These are phyloP conservation scores for Mycena citricolor DNA, from an alignment of 1,284 basidiomycete genomes.

Conservation along the genomic window DNA sequence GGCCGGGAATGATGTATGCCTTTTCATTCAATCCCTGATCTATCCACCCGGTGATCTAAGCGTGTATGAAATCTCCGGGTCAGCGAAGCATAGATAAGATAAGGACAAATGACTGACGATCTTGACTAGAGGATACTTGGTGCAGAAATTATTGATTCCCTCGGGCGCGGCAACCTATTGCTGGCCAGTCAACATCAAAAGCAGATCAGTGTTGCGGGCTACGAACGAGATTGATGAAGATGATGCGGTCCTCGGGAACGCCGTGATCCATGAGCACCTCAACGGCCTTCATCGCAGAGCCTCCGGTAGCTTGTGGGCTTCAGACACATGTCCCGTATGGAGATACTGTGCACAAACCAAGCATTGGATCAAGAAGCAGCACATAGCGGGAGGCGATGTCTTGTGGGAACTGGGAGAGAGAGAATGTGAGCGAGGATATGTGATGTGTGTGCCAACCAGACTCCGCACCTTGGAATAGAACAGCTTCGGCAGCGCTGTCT, in stretches of 20 bases:
- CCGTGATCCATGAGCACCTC: conserved; percentile 91
- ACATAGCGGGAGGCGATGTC: conserved; percentile 93
- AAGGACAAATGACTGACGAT: conserved; percentile 56
- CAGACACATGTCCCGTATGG: background rate
- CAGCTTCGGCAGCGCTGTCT: conserved; percentile 86
- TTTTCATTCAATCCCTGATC: conserved; percentile 92
- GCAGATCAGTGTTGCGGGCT: too few relatives aligned
- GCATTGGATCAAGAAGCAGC: conserved; percentile 95
- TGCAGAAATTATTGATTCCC: conserved; percentile 83
- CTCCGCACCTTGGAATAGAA: conserved; percentile 90
- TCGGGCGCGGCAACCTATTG: conserved; percentile 86
- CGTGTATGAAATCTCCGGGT: conserved; percentile 2
- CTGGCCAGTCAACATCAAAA: conserved; percentile 7
- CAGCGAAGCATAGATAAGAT: background rate
- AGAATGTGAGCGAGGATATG: background rate
- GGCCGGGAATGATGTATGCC: conserved; percentile 85
- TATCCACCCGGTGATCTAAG: conserved; percentile 93
- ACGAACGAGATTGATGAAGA: conserved; percentile 92
- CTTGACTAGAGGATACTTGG: conserved; percentile 77
- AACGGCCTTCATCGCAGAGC: conserved; percentile 96
- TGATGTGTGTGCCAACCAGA: conserved; percentile 21
- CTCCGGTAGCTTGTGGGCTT: conserved; percentile 79
- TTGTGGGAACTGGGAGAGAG: conserved; percentile 72
- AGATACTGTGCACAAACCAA: conserved; percentile 56
- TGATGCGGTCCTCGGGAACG: conserved; percentile 87